These are phyloP conservation scores for Lactifluus rugatus DNA, from an alignment of 768 basidiomycete species.

Conservation along the genomic window DNA sequence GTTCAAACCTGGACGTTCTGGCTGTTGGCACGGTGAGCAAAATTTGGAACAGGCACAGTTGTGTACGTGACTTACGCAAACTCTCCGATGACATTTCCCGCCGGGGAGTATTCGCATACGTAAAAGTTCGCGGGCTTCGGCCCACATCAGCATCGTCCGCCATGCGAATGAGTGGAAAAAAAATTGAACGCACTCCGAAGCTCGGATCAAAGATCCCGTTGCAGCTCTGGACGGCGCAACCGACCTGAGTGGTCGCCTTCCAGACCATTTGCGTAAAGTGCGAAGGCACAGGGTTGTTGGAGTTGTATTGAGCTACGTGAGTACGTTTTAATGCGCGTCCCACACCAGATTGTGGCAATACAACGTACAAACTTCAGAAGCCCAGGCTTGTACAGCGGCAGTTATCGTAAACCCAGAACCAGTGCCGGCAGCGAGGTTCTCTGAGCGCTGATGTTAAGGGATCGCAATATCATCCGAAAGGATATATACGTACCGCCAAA, in stretches of 20 bases:
- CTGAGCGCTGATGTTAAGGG: conserved; percentile 26
- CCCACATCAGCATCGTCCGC: too few relatives aligned
- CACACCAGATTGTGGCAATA: neutral
- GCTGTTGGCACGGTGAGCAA: conserved; percentile 16
- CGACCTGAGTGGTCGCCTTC: conserved; percentile 55
- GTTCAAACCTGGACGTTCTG: conserved; percentile 26
- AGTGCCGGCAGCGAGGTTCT: conserved; percentile 71
- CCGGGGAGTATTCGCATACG: conserved; percentile 59
- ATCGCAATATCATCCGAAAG: neutral
- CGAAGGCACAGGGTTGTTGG: conserved; percentile 46
- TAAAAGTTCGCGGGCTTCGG: conserved; percentile 37
- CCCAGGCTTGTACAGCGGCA: conserved; percentile 49
- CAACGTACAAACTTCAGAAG: conserved; percentile 53
- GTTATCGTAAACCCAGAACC: conserved; percentile 43
- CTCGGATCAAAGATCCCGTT: conserved; percentile 42
- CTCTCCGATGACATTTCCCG: conserved; percentile 54
- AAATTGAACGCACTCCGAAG: conserved; percentile 38
- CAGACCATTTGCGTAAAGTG: conserved; percentile 76
- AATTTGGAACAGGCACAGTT: neutral
- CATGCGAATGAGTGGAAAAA: too few relatives aligned
- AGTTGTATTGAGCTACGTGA: conserved; percentile 42
- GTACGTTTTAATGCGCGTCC: neutral
- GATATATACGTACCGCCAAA: conserved; percentile 41
- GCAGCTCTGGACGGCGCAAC: conserved; percentile 51
- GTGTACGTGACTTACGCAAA: conserved; percentile 41